Evolutionary conservation across 495 filamentous ascomycete genomes (phyloP), one percentile per base, ranked within the genome.

Genomic region (Collariella sp.): DNA sequence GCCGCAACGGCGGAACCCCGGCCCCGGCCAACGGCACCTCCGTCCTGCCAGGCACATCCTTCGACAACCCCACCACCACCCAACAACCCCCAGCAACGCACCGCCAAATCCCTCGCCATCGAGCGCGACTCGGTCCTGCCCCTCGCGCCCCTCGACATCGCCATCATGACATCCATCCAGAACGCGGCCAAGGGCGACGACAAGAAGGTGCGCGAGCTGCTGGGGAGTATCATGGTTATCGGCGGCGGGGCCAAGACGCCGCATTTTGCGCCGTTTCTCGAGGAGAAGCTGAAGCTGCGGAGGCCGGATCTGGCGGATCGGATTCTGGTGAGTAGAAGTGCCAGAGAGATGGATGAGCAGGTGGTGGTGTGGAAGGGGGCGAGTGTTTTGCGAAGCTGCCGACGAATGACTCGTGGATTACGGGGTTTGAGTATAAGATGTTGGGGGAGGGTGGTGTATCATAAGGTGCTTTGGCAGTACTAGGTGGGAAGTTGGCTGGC

Each of bases 341-440:
- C 93, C 1, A 70, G 93, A 56, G 93, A 98, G 61, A 80, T 98
- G 65, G 93, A 97, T 66, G 87, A 89, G 20, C 89, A 96, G 66
- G 90, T 96, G 6, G 87, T 97, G 29, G 85, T 86, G 7, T 98
- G 93, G 93, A 98, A 98, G 77, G 93, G 93, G 2, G 94, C 87
- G 3, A 95, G 90, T 62, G 88, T 98, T 98, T 96, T 76, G 90
- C 88, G n/a, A 91, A 95, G 72, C 72, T 98, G 65, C 72, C 76
- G 26, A 88, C 86, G 10, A 96, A 96, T 69, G 94, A 98, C 71
- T 89, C 84, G 68, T 97, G 93, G 93, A 89, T 97, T 58, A 84
- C 85, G 1, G 77, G 81, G 50, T 72, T 84, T 52, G 93, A 97
- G 71, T 97, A 94, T 71, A 89, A 96, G 67, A 80, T 88, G 56